Evolutionary conservation across 345 rosid species (phyloP).

Genomic region (Salix udensis): DNA sequence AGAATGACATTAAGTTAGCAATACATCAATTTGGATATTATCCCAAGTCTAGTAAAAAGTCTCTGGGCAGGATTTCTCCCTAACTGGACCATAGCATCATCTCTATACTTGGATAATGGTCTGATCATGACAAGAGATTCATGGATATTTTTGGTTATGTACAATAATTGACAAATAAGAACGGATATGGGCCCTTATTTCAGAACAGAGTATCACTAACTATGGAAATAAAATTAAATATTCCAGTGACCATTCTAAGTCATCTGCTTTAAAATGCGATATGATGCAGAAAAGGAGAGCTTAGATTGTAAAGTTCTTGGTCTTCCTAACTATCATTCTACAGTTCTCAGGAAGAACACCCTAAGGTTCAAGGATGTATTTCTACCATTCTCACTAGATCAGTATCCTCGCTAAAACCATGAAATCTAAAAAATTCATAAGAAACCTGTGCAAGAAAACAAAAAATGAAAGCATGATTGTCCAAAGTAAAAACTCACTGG

Average conservation of each 20-base stretch:
- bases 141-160: too few relatives aligned
- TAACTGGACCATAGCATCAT: background rate
- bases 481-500: constrained; percentile 54
- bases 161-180: too few relatives aligned
- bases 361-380: background rate
- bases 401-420: background rate
- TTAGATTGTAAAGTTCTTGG: background rate
- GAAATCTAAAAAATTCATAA: background rate
- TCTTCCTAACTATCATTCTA: background rate
- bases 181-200: too few relatives aligned
- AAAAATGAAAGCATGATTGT: background rate
- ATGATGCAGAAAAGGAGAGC: too few relatives aligned
- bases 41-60: background rate
- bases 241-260: too few relatives aligned
- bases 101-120: background rate
- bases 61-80: background rate
- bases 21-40: background rate
- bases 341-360: background rate
- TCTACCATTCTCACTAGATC: background rate
- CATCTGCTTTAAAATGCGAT: too few relatives aligned
- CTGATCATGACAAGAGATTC: too few relatives aligned
- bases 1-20: background rate
- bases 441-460: background rate
- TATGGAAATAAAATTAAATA: too few relatives aligned
- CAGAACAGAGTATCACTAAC: too few relatives aligned